Conservation (phyloP, 1,284 basidiomycete genomes). For the Termitomyces sp. region DNA sequence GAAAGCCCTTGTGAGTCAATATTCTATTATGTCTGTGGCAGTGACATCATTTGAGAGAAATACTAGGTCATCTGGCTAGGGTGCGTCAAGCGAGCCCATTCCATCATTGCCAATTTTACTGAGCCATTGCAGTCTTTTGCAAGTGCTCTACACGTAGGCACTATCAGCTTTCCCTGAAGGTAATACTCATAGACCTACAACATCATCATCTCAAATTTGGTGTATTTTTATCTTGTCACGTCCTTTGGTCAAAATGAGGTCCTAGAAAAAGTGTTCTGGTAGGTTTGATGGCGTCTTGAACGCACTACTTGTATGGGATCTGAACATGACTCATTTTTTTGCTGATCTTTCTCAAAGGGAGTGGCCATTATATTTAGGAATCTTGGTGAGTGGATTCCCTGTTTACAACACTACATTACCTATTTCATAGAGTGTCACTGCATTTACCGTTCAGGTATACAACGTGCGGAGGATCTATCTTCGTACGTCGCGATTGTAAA, state of each 20-base stretch:
- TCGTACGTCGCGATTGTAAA: too few species aligned
- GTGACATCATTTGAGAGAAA: neutral
- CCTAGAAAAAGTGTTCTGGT: neutral
- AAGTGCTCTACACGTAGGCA: neutral
- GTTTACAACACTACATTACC: neutral
- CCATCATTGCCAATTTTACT: neutral
- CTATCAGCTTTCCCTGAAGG: neutral
- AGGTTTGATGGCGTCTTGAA: neutral
- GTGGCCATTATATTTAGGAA: neutral
- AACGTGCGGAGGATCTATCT: neutral
- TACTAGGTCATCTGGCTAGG: conserved; percentile 3
- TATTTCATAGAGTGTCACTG: neutral
- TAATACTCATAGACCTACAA: neutral
- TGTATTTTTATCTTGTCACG: conserved; percentile 1
- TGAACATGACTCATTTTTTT: neutral
- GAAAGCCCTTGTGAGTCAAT: too few species aligned
- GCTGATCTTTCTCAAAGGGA: neutral
- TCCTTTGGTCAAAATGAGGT: neutral
- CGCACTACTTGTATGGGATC: too few species aligned
- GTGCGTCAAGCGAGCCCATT: neutral
- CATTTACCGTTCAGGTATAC: conserved; percentile 2
- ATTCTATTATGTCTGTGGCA: neutral
- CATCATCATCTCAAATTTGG: neutral
- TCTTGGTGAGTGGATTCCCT: neutral
- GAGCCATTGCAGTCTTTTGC: neutral